Percentiles rank a stretch among this genome's conserved stretches.
Conservation (phyloP, 768 basidiomycete species). For the Amyloporia xantha region DNA sequence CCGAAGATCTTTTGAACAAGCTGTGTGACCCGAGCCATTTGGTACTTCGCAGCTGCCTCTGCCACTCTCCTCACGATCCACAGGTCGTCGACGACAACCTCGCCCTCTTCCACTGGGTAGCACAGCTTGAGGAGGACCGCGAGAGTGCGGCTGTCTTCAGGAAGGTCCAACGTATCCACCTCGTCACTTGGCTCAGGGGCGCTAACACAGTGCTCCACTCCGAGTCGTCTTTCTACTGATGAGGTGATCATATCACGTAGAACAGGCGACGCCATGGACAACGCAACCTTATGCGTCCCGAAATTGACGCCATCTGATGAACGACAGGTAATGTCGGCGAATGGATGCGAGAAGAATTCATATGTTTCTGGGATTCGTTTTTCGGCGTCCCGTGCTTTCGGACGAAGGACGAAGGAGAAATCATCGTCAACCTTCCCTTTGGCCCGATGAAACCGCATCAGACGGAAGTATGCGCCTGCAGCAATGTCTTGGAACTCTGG, state of each 20-base stretch:
- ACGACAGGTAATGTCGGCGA: slow-evolving; percentile 42
- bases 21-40: slow-evolving; percentile 3
- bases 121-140: slow-evolving; percentile 12
- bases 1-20: not conserved
- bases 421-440: not conserved
- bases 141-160: slow-evolving; percentile 3
- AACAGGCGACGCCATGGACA: slow-evolving; percentile 29
- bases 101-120: slow-evolving; percentile 9
- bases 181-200: not conserved
- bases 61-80: slow-evolving; percentile 7
- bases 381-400: not conserved
- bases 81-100: slow-evolving; percentile 3
- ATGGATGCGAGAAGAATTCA: not conserved
- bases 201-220: no score
- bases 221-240: no score
- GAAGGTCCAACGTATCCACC: not conserved
- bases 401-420: not conserved
- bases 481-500: slow-evolving; percentile 7
- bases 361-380: not conserved
- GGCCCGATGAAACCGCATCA: slow-evolving; percentile 4
- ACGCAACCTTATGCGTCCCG: slow-evolving; percentile 26
- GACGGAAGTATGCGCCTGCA: slow-evolving; percentile 4
- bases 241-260: slow-evolving; percentile 13
- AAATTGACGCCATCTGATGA: slow-evolving; percentile 44
- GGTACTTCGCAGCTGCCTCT: slow-evolving; percentile 14